Conservation (phyloP, 169 alveolate genomes). For the Eimeria brunetti region DNA sequence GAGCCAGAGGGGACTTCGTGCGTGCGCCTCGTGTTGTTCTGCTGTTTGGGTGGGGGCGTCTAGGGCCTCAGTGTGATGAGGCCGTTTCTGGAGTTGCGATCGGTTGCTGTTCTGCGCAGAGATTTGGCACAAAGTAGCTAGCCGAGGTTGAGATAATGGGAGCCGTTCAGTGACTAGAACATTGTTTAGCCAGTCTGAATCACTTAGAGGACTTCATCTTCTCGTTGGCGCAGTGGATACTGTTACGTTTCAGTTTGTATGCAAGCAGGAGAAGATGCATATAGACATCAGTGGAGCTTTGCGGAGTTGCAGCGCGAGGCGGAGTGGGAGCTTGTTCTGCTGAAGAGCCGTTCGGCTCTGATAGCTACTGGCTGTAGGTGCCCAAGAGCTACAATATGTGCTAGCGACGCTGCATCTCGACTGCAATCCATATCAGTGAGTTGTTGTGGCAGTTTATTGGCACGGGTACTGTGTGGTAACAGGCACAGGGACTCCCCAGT, state of each 20-base stretch:
- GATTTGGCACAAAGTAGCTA: neutral
- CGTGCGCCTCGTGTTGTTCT: no score
- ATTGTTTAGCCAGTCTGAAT: neutral
- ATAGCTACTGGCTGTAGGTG: neutral
- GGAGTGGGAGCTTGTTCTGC: neutral
- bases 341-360: neutral
- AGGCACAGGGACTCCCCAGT: no score
- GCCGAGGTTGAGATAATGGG: neutral
- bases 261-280: neutral
- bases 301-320: neutral
- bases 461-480: no score
- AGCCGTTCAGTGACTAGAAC: neutral
- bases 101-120: neutral
- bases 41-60: no score
- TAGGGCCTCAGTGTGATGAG: neutral
- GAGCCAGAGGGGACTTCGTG: no score
- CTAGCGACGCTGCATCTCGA: no score
- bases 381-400: neutral
- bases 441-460: no score
- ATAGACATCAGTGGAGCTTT: no score
- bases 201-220: neutral
- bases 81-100: neutral
- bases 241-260: neutral
- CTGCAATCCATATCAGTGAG: no score
- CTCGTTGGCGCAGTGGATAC: neutral